These are phyloP conservation scores for Geopyxis carbonaria DNA, from an alignment of 495 filamentous ascomycete species.

Conservation along the genomic window DNA sequence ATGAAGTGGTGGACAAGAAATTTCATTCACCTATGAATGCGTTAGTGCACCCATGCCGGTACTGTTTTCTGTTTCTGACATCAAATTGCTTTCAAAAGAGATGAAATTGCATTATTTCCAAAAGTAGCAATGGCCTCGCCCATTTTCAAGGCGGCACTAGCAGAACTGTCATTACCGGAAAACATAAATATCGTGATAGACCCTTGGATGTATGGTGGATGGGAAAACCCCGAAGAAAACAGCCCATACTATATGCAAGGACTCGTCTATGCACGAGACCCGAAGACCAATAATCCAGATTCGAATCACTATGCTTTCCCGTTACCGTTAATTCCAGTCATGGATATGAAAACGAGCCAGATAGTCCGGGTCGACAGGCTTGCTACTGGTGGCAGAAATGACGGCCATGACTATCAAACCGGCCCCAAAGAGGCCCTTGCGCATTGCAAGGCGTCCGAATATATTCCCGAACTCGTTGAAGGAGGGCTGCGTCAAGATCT, in stretches of 20 bases:
- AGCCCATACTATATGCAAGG: slow-evolving; percentile 36
- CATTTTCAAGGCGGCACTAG: slow-evolving; percentile 42
- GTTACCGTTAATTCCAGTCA: slow-evolving; percentile 38
- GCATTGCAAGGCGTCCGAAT: slow-evolving; percentile 32
- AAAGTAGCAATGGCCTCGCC: slow-evolving; percentile 43
- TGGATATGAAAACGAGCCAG: slow-evolving; percentile 36
- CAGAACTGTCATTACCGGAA: slow-evolving; percentile 44
- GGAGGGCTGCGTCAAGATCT: slow-evolving; percentile 32
- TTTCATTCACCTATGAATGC: slow-evolving; percentile 45
- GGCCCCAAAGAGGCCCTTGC: slow-evolving; percentile 30
- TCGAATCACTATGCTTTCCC: slow-evolving; percentile 42
- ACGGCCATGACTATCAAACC: slow-evolving; percentile 28
- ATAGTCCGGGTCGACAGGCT: slow-evolving; percentile 37
- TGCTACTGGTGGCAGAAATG: slow-evolving; percentile 34
- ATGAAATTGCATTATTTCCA: slow-evolving; percentile 46
- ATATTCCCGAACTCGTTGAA: slow-evolving; percentile 36
- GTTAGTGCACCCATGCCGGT: too few relatives aligned
- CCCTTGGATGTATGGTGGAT: slow-evolving; percentile 53
- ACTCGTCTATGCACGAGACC: slow-evolving; percentile 34
- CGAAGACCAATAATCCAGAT: slow-evolving; percentile 32
- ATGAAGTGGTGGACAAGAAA: slow-evolving; percentile 38
- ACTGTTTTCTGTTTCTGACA: slow-evolving; percentile 1
- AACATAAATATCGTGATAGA: slow-evolving; percentile 49
- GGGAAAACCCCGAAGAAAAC: slow-evolving; percentile 38
- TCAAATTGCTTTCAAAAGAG: slow-evolving; percentile 25